Evolutionary conservation across 345 rosid species (phyloP).

Genomic region (Gossypium turneri): DNA sequence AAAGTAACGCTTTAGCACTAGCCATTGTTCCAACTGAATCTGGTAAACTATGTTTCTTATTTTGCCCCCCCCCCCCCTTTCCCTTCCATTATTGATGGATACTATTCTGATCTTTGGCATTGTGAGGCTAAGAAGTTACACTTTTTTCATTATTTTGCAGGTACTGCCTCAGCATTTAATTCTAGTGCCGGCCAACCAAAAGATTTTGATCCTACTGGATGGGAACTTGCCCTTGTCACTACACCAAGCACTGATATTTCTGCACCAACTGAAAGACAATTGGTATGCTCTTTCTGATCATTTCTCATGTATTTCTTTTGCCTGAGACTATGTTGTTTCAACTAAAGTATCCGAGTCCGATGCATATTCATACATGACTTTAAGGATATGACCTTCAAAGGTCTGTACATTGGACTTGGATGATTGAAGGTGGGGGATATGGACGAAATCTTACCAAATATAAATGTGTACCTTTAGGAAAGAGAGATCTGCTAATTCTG

Average conservation of each 20-base stretch:
- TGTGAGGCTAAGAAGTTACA: background rate
- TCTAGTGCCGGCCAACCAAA: conserved; percentile 49
- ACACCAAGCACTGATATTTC: conserved; percentile 76
- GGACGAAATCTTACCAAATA: background rate
- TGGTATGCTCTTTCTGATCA: conserved; percentile 45
- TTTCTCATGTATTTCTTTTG: background rate
- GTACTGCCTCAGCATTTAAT: conserved; percentile 45
- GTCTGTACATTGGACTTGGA: background rate
- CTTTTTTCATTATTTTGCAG: conserved; percentile 24
- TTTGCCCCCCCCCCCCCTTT: background rate
- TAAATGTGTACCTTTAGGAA: background rate
- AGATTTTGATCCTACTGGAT: conserved; percentile 83
- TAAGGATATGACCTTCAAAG: no score
- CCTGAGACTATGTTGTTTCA: no score
- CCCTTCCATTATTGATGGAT: background rate
- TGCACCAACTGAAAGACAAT: conserved; percentile 69
- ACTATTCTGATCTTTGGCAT: background rate
- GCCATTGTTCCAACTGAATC: conserved; percentile 77
- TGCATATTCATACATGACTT: no score
- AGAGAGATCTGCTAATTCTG: background rate
- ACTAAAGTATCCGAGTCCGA: no score
- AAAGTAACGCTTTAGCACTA: conserved; percentile 84
- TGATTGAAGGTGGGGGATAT: background rate
- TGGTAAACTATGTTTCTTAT: conserved; percentile 27
- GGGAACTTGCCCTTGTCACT: conserved; percentile 91